Percentiles rank a stretch among this genome's conserved stretches.
These are phyloP conservation scores for Hydnum rufescens DNA, from an alignment of 768 basidiomycete genomes.

Conservation along the genomic window DNA sequence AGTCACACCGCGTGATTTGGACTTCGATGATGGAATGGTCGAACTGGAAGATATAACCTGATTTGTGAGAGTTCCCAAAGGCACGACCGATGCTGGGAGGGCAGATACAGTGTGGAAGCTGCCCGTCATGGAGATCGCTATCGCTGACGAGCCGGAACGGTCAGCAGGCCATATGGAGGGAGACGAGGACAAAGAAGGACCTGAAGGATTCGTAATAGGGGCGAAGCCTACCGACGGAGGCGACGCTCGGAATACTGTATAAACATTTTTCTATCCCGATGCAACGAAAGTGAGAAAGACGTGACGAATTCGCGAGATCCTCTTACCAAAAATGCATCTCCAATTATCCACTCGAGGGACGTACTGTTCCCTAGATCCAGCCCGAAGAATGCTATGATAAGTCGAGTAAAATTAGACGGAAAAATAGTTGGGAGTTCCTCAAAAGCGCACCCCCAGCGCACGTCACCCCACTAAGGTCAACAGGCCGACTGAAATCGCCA, in stretches of 20 bases:
- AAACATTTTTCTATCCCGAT: constrained; percentile 9
- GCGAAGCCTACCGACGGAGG: constrained; percentile 9
- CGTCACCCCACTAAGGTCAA: not conserved
- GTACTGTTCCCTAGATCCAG: not conserved
- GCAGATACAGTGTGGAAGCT: no score
- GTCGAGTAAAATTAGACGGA: not conserved
- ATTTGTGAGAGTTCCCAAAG: no score
- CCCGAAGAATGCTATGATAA: not conserved
- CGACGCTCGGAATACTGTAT: constrained; percentile 9
- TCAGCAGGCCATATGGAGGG: no score
- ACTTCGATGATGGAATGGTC: no score
- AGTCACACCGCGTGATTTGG: no score
- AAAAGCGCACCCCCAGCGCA: constrained; percentile 9
- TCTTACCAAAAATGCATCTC: constrained; percentile 10
- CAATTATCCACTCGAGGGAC: constrained; percentile 9
- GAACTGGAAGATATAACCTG: no score
- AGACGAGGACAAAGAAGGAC: no score
- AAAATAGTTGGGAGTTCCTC: not conserved
- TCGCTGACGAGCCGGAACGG: no score
- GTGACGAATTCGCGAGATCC: not conserved
- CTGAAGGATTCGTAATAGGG: not conserved
- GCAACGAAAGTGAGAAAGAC: not conserved
- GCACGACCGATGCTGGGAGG: no score
- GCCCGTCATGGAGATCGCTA: no score
- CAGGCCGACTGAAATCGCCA: constrained; percentile 4